Base-by-base conservation (phyloP, 495 filamentous ascomycete genomes). In the Talaromyces adpressus region DNA sequence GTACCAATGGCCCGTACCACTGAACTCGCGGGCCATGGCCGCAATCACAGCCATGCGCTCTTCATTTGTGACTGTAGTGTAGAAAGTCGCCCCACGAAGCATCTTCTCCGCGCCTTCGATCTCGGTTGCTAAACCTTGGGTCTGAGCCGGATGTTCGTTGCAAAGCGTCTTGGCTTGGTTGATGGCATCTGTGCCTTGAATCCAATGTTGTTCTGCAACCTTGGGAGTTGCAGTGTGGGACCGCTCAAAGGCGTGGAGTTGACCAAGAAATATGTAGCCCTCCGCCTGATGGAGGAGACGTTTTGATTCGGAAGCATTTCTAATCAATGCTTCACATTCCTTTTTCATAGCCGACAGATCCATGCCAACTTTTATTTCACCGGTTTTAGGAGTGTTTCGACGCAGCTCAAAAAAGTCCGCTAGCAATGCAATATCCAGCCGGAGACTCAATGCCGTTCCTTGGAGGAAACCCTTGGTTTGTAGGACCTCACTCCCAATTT, bases 1-100 rank as follows among this genome's bases (percentile, higher is more conserved):
- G 71, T 90, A 91, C 88, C 85, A 90, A 70, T 89, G 85, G 0
- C 87, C 86, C 5, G 80, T 87, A 2, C 81, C 78, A 1, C 39
- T 63, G 32, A 86, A 85, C 59, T 80, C 79, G 0, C 57, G 62
- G 5, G 75, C 63, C 84, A 87, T 87, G 5, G 80, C 83, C 1
- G 67, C 41, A 18, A 83, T 77, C 11, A 86, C 72, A 49, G 74
- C 76, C 25, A 73, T 69, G 30, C 77, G 75, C 64, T 84, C 78
- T 27, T 74, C 72, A 59, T 74, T 81, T n/a, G 72, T 79, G 23
- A 84, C 75, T 14, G 72, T 61, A 12, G 67, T 67, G 68, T 81
- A 80, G 66, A 82, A 80, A 11, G 70, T 75, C 30, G 68, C 58
- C 18, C 67, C 57, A 22, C n/a, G 18, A 32, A 82, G 62, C 64